A percentile compares a stretch with the other conserved stretches of the same genome.
These are phyloP conservation scores for Phytopythium aichiense DNA, from an alignment of 352 stramenopile species.

Conservation along the genomic window DNA sequence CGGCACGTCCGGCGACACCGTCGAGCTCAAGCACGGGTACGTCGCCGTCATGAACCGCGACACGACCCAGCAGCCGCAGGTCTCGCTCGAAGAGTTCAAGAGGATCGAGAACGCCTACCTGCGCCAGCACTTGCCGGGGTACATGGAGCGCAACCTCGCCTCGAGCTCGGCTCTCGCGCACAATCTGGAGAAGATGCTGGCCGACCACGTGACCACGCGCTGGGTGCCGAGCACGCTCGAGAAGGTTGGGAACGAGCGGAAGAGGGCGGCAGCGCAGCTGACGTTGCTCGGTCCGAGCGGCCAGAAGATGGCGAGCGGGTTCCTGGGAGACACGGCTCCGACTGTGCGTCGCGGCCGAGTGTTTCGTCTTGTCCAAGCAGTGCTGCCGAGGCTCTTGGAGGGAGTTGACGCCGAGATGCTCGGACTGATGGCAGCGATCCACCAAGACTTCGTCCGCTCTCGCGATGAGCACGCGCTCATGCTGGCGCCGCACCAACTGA, in stretches of 20 bases:
- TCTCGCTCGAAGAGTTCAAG: slow-evolving; percentile 20
- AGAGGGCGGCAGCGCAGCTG: slow-evolving; percentile 5
- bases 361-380: slow-evolving; percentile 12
- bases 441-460: slow-evolving; percentile 17
- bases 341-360: slow-evolving; percentile 11
- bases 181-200: slow-evolving; percentile 35
- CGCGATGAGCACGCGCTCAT: slow-evolving; percentile 21
- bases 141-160: slow-evolving; percentile 17
- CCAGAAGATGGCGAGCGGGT: slow-evolving; percentile 19
- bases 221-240: slow-evolving; percentile 24
- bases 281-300: slow-evolving; percentile 10
- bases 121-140: slow-evolving; percentile 20
- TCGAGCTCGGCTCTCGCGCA: slow-evolving; percentile 21
- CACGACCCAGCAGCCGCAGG: slow-evolving; percentile 11
- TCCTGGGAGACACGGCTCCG: slow-evolving; percentile 7
- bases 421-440: slow-evolving; percentile 10
- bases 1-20: slow-evolving; percentile 21
- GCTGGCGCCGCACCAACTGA: slow-evolving; percentile 9
- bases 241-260: slow-evolving; percentile 8
- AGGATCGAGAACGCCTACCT: slow-evolving; percentile 23
- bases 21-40: slow-evolving; percentile 35
- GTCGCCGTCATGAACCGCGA: slow-evolving; percentile 38
- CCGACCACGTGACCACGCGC: slow-evolving; percentile 15
- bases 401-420: slow-evolving; percentile 17
- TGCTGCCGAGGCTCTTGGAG: slow-evolving; percentile 16